These are phyloP conservation scores for Leptographium lundbergii DNA, from an alignment of 2,329 filamentous ascomycete species.

Conservation along the genomic window DNA sequence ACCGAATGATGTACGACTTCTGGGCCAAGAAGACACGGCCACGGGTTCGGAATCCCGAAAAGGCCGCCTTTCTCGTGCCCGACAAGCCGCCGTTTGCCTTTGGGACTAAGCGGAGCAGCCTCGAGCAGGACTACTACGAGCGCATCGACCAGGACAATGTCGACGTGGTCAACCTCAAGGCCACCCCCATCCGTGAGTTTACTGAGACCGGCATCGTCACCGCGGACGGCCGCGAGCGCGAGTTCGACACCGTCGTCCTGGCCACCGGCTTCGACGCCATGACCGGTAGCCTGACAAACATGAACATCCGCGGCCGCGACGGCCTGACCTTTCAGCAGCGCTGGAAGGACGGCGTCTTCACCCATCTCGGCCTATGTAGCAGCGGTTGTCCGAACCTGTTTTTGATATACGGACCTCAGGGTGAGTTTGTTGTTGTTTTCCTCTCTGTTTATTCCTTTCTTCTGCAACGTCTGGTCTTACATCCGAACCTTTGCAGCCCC, in stretches of 20 bases:
- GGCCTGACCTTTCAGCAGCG: conserved; percentile 18
- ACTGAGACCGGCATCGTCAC: conserved; percentile 25
- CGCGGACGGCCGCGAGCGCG: conserved; percentile 21
- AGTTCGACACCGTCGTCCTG: conserved; percentile 23
- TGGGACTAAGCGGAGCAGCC: conserved; percentile 30
- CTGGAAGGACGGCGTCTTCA: conserved; percentile 20
- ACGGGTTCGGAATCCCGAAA: conserved; percentile 20
- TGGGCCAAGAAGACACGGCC: conserved; percentile 22
- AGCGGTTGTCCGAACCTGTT: conserved; percentile 12
- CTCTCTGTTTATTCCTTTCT: no score
- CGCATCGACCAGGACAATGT: conserved; percentile 31
- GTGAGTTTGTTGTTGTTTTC: not conserved
- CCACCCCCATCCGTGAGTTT: conserved; percentile 27
- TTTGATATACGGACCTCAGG: conserved; percentile 10
- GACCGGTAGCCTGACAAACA: conserved; percentile 19
- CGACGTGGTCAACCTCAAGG: conserved; percentile 29
- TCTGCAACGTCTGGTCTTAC: no score
- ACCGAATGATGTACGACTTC: conserved; percentile 18
- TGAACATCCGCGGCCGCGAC: conserved; percentile 17
- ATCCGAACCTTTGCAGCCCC: conserved; percentile 5
- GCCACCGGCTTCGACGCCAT: conserved; percentile 23
- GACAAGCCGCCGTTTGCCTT: conserved; percentile 30
- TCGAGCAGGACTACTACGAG: conserved; percentile 38
- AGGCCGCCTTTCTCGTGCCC: conserved; percentile 25
- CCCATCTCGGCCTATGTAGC: conserved; percentile 15